These are phyloP conservation scores for Orbilia brochopaga DNA, from an alignment of 2,329 filamentous ascomycete genomes.

Conservation along the genomic window DNA sequence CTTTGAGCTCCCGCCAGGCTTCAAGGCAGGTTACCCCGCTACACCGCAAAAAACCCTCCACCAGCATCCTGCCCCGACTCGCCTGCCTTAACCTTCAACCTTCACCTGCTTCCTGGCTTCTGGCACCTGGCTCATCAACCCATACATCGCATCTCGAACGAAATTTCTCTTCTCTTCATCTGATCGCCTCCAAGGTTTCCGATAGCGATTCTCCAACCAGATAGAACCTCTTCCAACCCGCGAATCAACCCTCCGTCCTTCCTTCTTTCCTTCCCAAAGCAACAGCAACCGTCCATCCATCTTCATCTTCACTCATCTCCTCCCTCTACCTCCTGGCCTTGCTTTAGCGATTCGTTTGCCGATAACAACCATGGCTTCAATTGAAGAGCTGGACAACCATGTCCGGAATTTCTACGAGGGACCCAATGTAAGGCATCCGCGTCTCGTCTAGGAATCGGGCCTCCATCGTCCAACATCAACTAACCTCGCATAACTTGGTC, in stretches of 20 bases:
- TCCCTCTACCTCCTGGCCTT: conserved; percentile 5
- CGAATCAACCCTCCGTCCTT: not conserved
- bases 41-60: conserved; percentile 9
- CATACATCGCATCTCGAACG: not conserved
- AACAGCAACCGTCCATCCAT: no score
- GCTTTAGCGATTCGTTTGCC: conserved; percentile 12
- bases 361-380: conserved; percentile 58
- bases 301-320: not conserved
- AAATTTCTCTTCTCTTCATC: not conserved
- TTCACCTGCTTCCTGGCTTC: not conserved
- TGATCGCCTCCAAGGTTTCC: not conserved
- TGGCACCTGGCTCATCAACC: not conserved
- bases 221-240: not conserved
- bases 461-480: conserved; percentile 6
- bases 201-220: not conserved
- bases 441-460: conserved; percentile 14
- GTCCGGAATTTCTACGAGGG: conserved; percentile 98
- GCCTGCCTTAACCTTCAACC: not conserved
- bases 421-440: conserved; percentile 72
- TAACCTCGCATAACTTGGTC: conserved; percentile 7
- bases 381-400: conserved; percentile 90
- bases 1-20: not conserved
- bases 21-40: conserved; percentile 4
- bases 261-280: no score
- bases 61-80: not conserved